Evolutionary conservation across 768 basidiomycete species (phyloP), one percentile per base, ranked within the genome.

Genomic region (Termitomyces eurrhizus): DNA sequence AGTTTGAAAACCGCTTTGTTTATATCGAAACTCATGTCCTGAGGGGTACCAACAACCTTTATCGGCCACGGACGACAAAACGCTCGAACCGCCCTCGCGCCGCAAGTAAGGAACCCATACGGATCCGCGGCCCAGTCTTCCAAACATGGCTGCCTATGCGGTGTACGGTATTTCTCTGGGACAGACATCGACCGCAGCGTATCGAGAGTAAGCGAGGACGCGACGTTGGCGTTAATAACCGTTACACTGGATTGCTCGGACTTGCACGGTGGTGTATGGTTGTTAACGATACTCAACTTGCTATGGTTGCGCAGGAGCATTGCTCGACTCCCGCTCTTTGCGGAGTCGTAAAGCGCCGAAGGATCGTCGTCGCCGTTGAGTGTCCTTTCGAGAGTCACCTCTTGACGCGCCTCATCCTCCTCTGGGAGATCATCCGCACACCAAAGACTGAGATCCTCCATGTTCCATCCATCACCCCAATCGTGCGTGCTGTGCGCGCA

Each of bases 401-500:
- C 44, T 51, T 60, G 24, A 35, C 68, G 48, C 45, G 66, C 53
- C 55, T 62, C 65, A 48, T 62, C 61, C 62, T 63, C 62, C 42
- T 65, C 70, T 54, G 68, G 66, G 61, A 86, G 62, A 70, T 98
- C 95, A 64, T 94, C 92, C 4, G 72, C 65, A 65, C 88, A 89
- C 92, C 92, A 98, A 14, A 98, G 63, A 64, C 91, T 93, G 60
- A 98, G 72, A 75, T 98, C 96, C 75, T 99, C 96, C 74, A 92
- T 84, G 71, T 98, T 95, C 96, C 95, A 99, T 1, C 88, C 88
- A 73, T 99, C 96, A 14, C 96, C 94, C 92, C 92, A 97, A 68
- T 83, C 77, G 69, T 98, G 93, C 29, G 78, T 80, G 68, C 87
- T 88, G 66, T 96, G 91, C 0, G 90, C 78, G 61, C 89, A 89